Evolutionary conservation across 2,329 filamentous ascomycete genomes (phyloP).

Genomic region (Emergomyces orientalis): DNA sequence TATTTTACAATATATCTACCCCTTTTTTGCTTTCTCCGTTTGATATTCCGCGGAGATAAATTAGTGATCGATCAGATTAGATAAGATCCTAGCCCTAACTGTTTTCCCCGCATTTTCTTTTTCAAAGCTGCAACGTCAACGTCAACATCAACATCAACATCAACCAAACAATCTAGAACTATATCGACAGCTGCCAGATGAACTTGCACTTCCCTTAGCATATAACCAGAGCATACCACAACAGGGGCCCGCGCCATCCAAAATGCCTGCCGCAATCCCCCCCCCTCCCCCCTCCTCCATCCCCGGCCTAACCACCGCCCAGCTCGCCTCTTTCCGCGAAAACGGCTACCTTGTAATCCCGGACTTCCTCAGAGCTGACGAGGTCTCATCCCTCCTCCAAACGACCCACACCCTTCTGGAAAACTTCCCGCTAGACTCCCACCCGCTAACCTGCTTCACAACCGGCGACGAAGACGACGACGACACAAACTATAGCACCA

Average conservation of each 20-base stretch:
- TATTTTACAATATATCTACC: too few species aligned
- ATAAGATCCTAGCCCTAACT: slow-evolving; percentile 5
- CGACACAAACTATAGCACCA: slow-evolving; percentile 52
- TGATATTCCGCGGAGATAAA: neutral
- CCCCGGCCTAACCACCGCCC: slow-evolving; percentile 53
- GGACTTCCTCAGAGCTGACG: slow-evolving; percentile 57
- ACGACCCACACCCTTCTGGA: slow-evolving; percentile 69
- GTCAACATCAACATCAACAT: neutral
- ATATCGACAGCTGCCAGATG: neutral
- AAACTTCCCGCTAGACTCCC: slow-evolving; percentile 66
- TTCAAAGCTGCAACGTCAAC: neutral
- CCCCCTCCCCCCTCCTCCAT: neutral
- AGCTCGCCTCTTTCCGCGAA: slow-evolving; percentile 61
- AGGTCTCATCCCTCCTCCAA: slow-evolving; percentile 57
- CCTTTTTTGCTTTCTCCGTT: neutral
- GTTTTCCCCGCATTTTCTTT: neutral
- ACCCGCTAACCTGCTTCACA: slow-evolving; percentile 89
- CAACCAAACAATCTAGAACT: neutral
- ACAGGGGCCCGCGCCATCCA: neutral
- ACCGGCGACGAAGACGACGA: slow-evolving; percentile 61
- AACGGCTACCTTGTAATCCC: slow-evolving; percentile 90
- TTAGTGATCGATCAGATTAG: too few species aligned
- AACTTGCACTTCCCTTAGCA: neutral
- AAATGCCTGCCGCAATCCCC: neutral
- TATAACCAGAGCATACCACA: neutral